Percentiles rank a stretch among this genome's conserved stretches.
Conservation (phyloP, 2,329 filamentous ascomycete species). For the Calonectria crousiana region DNA sequence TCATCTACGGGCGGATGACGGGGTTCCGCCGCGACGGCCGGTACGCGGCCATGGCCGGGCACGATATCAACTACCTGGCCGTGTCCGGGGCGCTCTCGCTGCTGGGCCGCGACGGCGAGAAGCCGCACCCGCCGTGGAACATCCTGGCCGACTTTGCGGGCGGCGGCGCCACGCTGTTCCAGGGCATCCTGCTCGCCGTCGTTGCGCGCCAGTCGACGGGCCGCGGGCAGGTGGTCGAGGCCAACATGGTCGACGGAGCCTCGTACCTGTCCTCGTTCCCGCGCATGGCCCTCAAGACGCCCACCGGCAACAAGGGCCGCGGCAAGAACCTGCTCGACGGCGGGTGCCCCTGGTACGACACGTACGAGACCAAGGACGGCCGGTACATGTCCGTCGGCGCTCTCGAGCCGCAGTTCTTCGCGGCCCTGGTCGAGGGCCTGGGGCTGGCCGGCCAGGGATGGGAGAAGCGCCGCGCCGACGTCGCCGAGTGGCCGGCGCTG, state of each 20-base stretch:
- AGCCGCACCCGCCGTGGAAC: slow-evolving; percentile 85
- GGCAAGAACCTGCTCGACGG: slow-evolving; percentile 86
- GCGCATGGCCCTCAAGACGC: slow-evolving; percentile 73
- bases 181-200: slow-evolving; percentile 86
- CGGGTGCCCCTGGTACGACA: slow-evolving; percentile 89
- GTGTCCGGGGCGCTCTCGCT: slow-evolving; percentile 84
- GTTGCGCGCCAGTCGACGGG: slow-evolving; percentile 74
- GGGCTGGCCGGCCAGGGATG: slow-evolving; percentile 66
- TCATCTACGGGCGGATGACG: slow-evolving; percentile 89
- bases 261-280: slow-evolving; percentile 85
- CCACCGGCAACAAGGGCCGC: slow-evolving; percentile 71
- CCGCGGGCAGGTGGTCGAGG: slow-evolving; percentile 88
- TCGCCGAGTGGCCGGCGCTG: slow-evolving; percentile 76
- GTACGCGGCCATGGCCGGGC: slow-evolving; percentile 89
- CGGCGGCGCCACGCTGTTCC: slow-evolving; percentile 84
- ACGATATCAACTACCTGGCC: slow-evolving; percentile 97
- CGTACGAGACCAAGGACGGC: slow-evolving; percentile 85
- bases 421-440: slow-evolving; percentile 74
- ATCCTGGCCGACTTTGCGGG: slow-evolving; percentile 92
- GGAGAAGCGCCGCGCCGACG: slow-evolving; percentile 69
- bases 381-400: slow-evolving; percentile 90
- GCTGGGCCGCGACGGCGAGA: slow-evolving; percentile 77
- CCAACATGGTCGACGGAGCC: slow-evolving; percentile 95
- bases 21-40: slow-evolving; percentile 90
- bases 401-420: slow-evolving; percentile 89